Evolutionary conservation across 2,329 filamentous ascomycete genomes (phyloP).

Genomic region (Sporothrix schenckii): DNA sequence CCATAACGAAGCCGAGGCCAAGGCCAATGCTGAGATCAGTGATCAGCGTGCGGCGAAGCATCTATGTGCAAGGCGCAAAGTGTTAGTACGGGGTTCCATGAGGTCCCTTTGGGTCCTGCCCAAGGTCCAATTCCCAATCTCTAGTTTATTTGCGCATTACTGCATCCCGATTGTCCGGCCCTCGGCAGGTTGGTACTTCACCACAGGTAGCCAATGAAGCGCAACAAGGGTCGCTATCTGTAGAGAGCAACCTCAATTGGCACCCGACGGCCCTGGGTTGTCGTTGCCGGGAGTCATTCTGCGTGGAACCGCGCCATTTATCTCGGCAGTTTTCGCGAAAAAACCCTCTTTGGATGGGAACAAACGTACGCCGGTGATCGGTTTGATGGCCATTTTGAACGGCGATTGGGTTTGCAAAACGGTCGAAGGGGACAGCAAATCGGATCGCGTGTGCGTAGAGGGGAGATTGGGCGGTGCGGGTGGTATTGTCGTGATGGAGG

Average conservation of each 20-base stretch:
- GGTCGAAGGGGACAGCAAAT: neutral
- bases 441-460: slow-evolving; percentile 16
- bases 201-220: neutral
- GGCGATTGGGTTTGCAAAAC: slow-evolving; percentile 29
- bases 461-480: slow-evolving; percentile 19
- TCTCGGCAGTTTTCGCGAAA: slow-evolving; percentile 14
- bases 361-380: slow-evolving; percentile 62
- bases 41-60: slow-evolving; percentile 63
- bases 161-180: neutral
- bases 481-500: slow-evolving; percentile 20
- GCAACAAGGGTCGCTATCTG: neutral
- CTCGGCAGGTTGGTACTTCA: slow-evolving; percentile 12
- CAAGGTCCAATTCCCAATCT: neutral
- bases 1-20: slow-evolving; percentile 58
- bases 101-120: neutral
- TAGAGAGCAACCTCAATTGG: neutral
- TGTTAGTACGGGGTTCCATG: slow-evolving; percentile 25
- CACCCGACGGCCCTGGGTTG: neutral
- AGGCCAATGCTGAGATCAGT: slow-evolving; percentile 59
- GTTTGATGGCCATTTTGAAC: slow-evolving; percentile 58
- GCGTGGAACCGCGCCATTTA: neutral
- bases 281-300: slow-evolving; percentile 1
- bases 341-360: neutral
- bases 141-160: neutral
- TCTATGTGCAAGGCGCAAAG: slow-evolving; percentile 46